These are phyloP conservation scores for Grammothele lineata DNA, from an alignment of 768 basidiomycete genomes.

Conservation along the genomic window DNA sequence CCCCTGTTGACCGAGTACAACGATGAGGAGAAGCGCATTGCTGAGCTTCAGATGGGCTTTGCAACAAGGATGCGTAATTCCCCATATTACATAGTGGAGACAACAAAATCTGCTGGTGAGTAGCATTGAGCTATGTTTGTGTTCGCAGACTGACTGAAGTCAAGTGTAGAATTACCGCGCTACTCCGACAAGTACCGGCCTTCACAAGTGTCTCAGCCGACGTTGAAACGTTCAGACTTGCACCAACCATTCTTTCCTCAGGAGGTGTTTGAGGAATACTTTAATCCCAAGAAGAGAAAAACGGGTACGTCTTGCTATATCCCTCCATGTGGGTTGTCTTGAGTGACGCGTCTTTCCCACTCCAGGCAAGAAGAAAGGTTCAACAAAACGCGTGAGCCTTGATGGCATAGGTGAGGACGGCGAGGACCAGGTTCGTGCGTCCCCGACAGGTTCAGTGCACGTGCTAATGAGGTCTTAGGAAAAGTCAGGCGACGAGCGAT, in stretches of 20 bases:
- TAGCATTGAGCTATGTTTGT: neutral
- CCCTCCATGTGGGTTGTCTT: neutral
- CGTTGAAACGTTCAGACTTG: conserved; percentile 65
- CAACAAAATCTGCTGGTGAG: conserved; percentile 58
- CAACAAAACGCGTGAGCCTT: conserved; percentile 49
- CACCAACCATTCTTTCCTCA: conserved; percentile 75
- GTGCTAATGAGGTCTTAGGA: conserved; percentile 47
- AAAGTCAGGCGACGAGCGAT: conserved; percentile 67
- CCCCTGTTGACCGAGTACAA: conserved; percentile 68
- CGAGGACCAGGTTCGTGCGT: conserved; percentile 46
- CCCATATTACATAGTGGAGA: conserved; percentile 71
- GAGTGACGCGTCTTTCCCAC: neutral
- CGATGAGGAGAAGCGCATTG: conserved; percentile 60
- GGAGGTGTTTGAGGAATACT: conserved; percentile 73
- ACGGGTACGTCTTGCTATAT: conserved; percentile 4
- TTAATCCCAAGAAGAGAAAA: conserved; percentile 65
- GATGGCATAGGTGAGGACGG: conserved; percentile 66
- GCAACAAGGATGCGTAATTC: conserved; percentile 62
- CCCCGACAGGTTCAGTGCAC: conserved; percentile 3
- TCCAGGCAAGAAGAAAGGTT: conserved; percentile 28
- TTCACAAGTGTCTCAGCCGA: conserved; percentile 53
- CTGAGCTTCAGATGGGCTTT: conserved; percentile 64
- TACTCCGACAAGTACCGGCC: conserved; percentile 85
- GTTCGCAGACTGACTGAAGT: neutral
- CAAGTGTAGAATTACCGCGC: conserved; percentile 58